phyloP scores from a whole-genome alignment of 1,284 basidiomycete genomes.

The Austroboletus novae-zelandiae region DNA sequence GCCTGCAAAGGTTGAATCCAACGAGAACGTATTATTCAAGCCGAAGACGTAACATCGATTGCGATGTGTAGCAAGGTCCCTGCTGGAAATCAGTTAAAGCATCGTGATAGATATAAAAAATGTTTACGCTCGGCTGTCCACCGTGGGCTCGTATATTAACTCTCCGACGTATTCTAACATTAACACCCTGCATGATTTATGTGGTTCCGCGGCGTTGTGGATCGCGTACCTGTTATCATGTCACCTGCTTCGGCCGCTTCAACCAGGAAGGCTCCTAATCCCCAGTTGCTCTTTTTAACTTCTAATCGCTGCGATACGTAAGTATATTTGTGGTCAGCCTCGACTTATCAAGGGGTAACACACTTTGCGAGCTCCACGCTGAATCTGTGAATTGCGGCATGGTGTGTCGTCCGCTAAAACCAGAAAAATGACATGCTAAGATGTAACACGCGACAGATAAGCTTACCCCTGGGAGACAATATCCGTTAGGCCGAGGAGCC shows the following conservation, averaged over 20 bases:
- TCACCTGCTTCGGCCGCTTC: conserved; percentile 29
- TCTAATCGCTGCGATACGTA: conserved; percentile 28
- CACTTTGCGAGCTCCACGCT: conserved; percentile 26
- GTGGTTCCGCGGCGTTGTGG: not conserved
- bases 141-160: conserved; percentile 31
- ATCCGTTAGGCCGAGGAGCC: not conserved
- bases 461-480: conserved; percentile 26
- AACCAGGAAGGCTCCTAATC: conserved; percentile 44
- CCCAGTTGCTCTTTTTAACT: conserved; percentile 38
- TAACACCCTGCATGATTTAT: not conserved
- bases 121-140: conserved; percentile 43
- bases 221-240: conserved; percentile 39
- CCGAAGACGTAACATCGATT: conserved; percentile 57
- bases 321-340: not conserved
- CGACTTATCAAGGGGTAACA: not conserved
- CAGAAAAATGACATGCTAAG: not conserved
- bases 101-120: not conserved
- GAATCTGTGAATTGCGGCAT: conserved; percentile 33
- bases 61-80: conserved; percentile 29
- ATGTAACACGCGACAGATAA: not conserved
- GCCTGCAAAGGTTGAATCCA: conserved; percentile 54
- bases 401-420: conserved; percentile 19
- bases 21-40: conserved; percentile 39
- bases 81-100: not conserved
- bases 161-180: conserved; percentile 47